Evolutionary conservation across 2,329 filamentous ascomycete species (phyloP), one percentile per base, ranked within the genome.

Genomic region (Fusarium metavorans): DNA sequence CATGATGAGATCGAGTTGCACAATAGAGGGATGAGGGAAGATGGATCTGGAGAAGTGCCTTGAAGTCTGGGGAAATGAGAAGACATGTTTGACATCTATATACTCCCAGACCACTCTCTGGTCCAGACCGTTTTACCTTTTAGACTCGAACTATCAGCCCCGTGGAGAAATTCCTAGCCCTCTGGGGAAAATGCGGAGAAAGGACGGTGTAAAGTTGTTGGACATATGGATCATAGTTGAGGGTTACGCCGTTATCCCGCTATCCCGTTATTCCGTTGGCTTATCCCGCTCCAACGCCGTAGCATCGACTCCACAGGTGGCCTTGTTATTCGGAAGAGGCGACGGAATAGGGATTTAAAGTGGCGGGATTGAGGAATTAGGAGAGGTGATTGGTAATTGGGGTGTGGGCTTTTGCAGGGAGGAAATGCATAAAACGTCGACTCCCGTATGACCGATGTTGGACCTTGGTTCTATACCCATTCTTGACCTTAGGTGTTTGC

Each of bases 201-300:
- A 25, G 34, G 23, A 34, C 45, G 32, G 18, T 11, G 37, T 23
- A 37, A 41, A 16, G 14, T 34, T 39, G 50, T 58, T 67, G 35
- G 56, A 39, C 11, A 25, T 16, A 57, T 59, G 23, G 30, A 41
- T 39, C 32, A 50, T 66, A 10, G 23, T 27, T 14, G 16, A 18
- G 11, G 18, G 6, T 59, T 64, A 62, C 41, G 20, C 59, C 61
- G 62, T 10, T 70, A 67, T 67, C 23, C 68, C 68, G 60, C 8
- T 72, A 72, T 72, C 32, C 64, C 70, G 67, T 13, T 72, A 71
- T 72, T 9, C 68, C 68, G 68, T 20, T 8, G 35, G 45, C 62
- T 70, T 67, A 70, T 72, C 60, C 63, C 67, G 58, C 67, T 30
- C 11, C 23, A 56, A 50, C 16, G 45, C 57, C 63, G 23, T 67